A percentile compares a stretch with the other conserved stretches of the same genome.
These are phyloP conservation scores for Trichoderma endophyticum DNA, from an alignment of 2,329 filamentous ascomycete genomes.

Conservation along the genomic window DNA sequence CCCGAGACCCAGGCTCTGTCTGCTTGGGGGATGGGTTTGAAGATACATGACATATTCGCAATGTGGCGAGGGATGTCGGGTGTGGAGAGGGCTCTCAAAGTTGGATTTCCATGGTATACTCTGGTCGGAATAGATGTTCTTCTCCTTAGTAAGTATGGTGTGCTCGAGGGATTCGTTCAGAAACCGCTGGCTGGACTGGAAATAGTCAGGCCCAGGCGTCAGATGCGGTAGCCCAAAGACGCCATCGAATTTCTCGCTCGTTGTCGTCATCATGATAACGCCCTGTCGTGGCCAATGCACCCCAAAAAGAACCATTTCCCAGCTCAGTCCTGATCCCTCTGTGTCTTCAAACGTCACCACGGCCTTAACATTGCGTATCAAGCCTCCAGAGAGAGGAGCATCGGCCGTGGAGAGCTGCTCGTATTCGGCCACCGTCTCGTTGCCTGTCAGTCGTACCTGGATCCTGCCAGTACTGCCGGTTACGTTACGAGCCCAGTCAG, in stretches of 20 bases:
- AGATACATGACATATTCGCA: slow-evolving; percentile 89
- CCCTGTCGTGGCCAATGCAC: slow-evolving; percentile 84
- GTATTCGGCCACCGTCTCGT: slow-evolving; percentile 47
- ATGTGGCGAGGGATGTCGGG: slow-evolving; percentile 60
- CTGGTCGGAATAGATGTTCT: slow-evolving; percentile 51
- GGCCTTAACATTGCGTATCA: slow-evolving; percentile 66
- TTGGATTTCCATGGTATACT: slow-evolving; percentile 75
- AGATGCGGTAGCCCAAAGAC: slow-evolving; percentile 88
- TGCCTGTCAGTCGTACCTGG: slow-evolving; percentile 61
- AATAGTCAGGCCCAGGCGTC: slow-evolving; percentile 56
- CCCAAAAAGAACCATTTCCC: slow-evolving; percentile 77
- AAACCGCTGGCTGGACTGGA: slow-evolving; percentile 57
- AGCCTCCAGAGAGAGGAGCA: slow-evolving; percentile 43
- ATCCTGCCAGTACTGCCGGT: slow-evolving; percentile 70
- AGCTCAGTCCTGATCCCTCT: slow-evolving; percentile 64
- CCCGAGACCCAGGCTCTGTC: slow-evolving; percentile 33
- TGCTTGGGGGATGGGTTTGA: slow-evolving; percentile 63
- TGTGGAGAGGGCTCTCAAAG: slow-evolving; percentile 58
- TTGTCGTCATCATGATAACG: slow-evolving; percentile 76
- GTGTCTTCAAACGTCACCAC: slow-evolving; percentile 70
- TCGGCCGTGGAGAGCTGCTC: slow-evolving; percentile 37
- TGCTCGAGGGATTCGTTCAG: slow-evolving; percentile 70
- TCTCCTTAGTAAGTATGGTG: slow-evolving; percentile 63
- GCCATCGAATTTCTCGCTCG: slow-evolving; percentile 91
- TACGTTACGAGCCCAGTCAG: slow-evolving; percentile 74